phyloP scores from a whole-genome alignment of 2,329 filamentous ascomycete genomes.

The Fusarium sororula region DNA sequence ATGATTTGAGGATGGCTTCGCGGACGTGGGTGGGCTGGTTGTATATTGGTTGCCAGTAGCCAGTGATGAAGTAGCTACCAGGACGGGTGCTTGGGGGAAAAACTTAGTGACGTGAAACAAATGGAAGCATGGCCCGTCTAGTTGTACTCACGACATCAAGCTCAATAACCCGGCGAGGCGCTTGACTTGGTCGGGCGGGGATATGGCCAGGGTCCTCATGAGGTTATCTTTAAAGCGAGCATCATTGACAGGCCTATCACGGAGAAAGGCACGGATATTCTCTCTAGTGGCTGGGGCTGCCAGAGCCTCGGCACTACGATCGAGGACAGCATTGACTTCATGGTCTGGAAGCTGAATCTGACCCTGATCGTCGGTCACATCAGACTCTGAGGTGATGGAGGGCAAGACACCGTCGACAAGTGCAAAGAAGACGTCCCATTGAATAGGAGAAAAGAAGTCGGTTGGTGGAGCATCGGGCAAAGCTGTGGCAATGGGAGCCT shows the following conservation, averaged over 20 bases:
- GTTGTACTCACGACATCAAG: slow-evolving; percentile 55
- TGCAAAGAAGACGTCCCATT: slow-evolving; percentile 65
- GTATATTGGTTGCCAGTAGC: slow-evolving; percentile 69
- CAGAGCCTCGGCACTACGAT: slow-evolving; percentile 49
- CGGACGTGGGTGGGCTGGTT: slow-evolving; percentile 68
- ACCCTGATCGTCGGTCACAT: slow-evolving; percentile 48
- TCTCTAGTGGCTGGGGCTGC: slow-evolving; percentile 52
- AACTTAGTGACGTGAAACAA: neutral
- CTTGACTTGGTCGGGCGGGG: slow-evolving; percentile 47
- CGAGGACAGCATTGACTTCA: slow-evolving; percentile 60
- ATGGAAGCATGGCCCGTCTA: neutral
- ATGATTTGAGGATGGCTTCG: slow-evolving; percentile 69
- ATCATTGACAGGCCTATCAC: slow-evolving; percentile 60
- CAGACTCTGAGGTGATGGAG: slow-evolving; percentile 59
- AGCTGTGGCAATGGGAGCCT: slow-evolving; percentile 29
- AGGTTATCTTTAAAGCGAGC: slow-evolving; percentile 62
- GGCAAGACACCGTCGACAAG: slow-evolving; percentile 69
- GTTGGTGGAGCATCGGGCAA: slow-evolving; percentile 42
- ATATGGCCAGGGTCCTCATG: slow-evolving; percentile 51
- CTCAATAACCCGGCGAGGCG: slow-evolving; percentile 52
- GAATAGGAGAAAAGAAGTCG: slow-evolving; percentile 55
- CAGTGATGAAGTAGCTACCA: slow-evolving; percentile 73
- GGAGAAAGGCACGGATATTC: slow-evolving; percentile 62
- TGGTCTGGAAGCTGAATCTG: slow-evolving; percentile 59
- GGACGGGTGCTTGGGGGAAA: slow-evolving; percentile 62